Evolutionary conservation across 768 basidiomycete species (phyloP), one percentile per base, ranked within the genome.

Genomic region (Solioccasus polychromus): DNA sequence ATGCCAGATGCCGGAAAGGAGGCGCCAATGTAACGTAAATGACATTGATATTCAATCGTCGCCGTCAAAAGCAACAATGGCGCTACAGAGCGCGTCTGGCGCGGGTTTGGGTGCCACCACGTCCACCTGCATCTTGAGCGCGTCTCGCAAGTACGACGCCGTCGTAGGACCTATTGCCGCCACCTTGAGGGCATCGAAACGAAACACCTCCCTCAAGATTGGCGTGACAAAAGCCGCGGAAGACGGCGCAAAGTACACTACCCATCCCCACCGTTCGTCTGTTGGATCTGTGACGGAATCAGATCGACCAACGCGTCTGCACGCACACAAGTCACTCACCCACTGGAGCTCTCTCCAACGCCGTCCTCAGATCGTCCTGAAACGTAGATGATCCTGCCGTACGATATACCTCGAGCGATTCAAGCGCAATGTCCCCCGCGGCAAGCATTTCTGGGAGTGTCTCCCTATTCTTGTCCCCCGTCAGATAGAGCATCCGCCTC

Each of bases 381-480:
- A 88, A 82, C 1, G 59, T 70, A 0, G 69, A 65, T 2, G 81
- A 80, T 1, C 77, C 78, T 31, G 67, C 72, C 25, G 90, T 92
- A 55, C 71, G 73, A 55, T 92, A 92, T 8, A 88, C 88, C 59
- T 85, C 77, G 10, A 90, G 54, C 11, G 71, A 48, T 4, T 72
- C 68, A 24, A 87, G 59, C 26, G 54, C 53, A 2, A 88, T 59
- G 1, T 71, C 71, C 1, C 68, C 75, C 1, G 68, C 69, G 0
- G 50, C 45, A 29, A 92, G 67, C 8, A 82, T 71, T 14, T 50
- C 67, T 0, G 78, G 67, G 2, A 92, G 63, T 0, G 78, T 83
- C 50, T 90, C 87, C 15, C 79, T 72, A 47, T 88, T 91, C 71
- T 92, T 94, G 74, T 93, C 92, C 18, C 91, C 91, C 10, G 82